phyloP scores from a whole-genome alignment of 768 basidiomycete species.

The Phaeotremella fagi region DNA sequence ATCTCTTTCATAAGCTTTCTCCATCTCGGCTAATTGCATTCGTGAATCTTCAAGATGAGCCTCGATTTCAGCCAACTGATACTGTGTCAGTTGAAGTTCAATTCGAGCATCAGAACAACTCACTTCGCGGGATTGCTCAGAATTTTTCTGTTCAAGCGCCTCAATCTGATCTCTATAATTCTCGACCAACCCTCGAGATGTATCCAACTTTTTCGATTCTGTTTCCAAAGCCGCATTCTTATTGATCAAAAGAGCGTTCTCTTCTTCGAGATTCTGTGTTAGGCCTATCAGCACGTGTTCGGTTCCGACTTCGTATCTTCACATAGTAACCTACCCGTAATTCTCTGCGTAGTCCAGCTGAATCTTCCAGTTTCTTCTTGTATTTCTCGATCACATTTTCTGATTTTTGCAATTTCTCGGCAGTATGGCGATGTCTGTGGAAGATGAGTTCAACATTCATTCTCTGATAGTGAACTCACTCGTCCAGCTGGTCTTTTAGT shows the following conservation, averaged over 20 bases:
- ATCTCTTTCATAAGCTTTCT: conserved; percentile 65
- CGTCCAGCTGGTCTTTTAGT: conserved; percentile 90
- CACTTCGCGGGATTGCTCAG: conserved; percentile 24
- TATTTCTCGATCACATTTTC: conserved; percentile 99
- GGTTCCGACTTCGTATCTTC: too few relatives aligned
- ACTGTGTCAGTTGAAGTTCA: not conserved
- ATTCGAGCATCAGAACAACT: not conserved
- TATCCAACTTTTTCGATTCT: conserved; percentile 78
- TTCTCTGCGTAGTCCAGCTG: conserved; percentile 59
- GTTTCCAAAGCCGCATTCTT: conserved; percentile 88
- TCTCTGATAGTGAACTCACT: conserved; percentile 55
- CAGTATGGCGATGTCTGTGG: conserved; percentile 77
- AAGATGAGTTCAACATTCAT: not conserved
- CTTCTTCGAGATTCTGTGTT: conserved; percentile 81
- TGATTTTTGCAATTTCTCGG: conserved; percentile 84
- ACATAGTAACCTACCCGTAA: conserved; percentile 48
- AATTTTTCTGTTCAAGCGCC: conserved; percentile 67
- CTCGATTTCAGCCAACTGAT: conserved; percentile 64
- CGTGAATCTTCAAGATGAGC: conserved; percentile 59
- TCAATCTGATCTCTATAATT: conserved; percentile 82
- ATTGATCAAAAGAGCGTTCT: conserved; percentile 87
- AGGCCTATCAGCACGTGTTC: too few relatives aligned
- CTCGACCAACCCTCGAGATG: conserved; percentile 84
- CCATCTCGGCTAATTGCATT: conserved; percentile 11
- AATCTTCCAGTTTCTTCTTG: conserved; percentile 95